phyloP scores from a whole-genome alignment of 192 early-diverging fungal species.

The Coemansia sp. region DNA sequence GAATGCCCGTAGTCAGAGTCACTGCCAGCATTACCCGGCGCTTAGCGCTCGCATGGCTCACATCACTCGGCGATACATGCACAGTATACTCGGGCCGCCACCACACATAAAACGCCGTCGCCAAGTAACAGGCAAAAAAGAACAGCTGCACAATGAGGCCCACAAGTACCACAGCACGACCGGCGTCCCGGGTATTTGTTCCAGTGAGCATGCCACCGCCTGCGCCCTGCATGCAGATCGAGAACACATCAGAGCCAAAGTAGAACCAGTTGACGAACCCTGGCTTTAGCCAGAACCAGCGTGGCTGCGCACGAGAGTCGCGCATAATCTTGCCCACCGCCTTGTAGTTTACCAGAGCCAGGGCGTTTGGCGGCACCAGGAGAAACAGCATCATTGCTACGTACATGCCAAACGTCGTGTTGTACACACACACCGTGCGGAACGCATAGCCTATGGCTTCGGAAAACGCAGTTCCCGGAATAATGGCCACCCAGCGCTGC shows the following conservation, averaged over 20 bases:
- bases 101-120: conserved; percentile 34
- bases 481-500: conserved; percentile 35
- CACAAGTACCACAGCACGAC: conserved; percentile 43
- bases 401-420: conserved; percentile 41
- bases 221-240: conserved; percentile 48
- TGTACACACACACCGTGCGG: conserved; percentile 30
- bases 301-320: background rate
- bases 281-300: conserved; percentile 32
- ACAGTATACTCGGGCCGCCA: conserved; percentile 21
- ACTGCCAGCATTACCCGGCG: conserved; percentile 29
- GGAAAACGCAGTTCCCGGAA: conserved; percentile 32
- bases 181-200: conserved; percentile 11
- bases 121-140: conserved; percentile 49
- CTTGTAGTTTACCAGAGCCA: conserved; percentile 50
- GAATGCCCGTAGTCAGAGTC: conserved; percentile 29
- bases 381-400: conserved; percentile 43
- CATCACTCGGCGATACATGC: conserved; percentile 8
- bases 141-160: conserved; percentile 45
- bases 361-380: conserved; percentile 33
- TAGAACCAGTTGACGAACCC: conserved; percentile 54
- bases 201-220: conserved; percentile 51
- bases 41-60: conserved; percentile 20
- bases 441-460: conserved; percentile 42
- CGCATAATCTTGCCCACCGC: conserved; percentile 30
- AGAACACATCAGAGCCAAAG: conserved; percentile 49